Percentiles rank a stretch among this genome's conserved stretches.
These are phyloP conservation scores for Strobilomyces confusus DNA, from an alignment of 768 basidiomycete species.

Conservation along the genomic window DNA sequence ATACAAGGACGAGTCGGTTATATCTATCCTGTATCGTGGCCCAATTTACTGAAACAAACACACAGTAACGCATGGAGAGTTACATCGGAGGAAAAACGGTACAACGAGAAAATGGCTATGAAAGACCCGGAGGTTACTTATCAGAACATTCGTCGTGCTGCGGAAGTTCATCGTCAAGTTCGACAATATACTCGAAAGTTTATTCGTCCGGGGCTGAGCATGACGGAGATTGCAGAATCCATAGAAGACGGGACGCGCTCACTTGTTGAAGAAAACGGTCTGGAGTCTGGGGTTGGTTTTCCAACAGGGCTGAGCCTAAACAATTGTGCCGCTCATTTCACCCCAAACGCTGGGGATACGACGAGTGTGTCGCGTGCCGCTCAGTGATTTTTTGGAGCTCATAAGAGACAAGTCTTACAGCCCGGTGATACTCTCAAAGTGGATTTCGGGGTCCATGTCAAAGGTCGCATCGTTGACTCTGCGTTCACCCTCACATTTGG, in stretches of 20 bases:
- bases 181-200: slow-evolving; percentile 73
- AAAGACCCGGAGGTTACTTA: slow-evolving; percentile 86
- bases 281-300: slow-evolving; percentile 88
- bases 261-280: slow-evolving; percentile 85
- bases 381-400: slow-evolving; percentile 2
- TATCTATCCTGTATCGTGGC: neutral
- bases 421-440: slow-evolving; percentile 91
- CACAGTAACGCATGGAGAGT: slow-evolving; percentile 83
- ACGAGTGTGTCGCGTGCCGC: slow-evolving; percentile 46
- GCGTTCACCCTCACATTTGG: slow-evolving; percentile 93
- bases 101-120: slow-evolving; percentile 70
- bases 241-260: slow-evolving; percentile 92
- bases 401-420: slow-evolving; percentile 59
- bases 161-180: slow-evolving; percentile 95
- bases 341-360: slow-evolving; percentile 91
- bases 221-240: slow-evolving; percentile 89
- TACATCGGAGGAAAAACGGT: slow-evolving; percentile 87
- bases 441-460: slow-evolving; percentile 96
- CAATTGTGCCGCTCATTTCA: slow-evolving; percentile 94
- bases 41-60: neutral
- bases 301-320: slow-evolving; percentile 95
- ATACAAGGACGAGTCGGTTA: slow-evolving; percentile 85
- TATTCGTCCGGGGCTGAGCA: slow-evolving; percentile 90
- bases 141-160: slow-evolving; percentile 82
- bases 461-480: slow-evolving; percentile 92